A percentile compares a stretch with the other conserved stretches of the same genome.
Conservation (phyloP, 495 filamentous ascomycete species). For the Aspergillus leporis region DNA sequence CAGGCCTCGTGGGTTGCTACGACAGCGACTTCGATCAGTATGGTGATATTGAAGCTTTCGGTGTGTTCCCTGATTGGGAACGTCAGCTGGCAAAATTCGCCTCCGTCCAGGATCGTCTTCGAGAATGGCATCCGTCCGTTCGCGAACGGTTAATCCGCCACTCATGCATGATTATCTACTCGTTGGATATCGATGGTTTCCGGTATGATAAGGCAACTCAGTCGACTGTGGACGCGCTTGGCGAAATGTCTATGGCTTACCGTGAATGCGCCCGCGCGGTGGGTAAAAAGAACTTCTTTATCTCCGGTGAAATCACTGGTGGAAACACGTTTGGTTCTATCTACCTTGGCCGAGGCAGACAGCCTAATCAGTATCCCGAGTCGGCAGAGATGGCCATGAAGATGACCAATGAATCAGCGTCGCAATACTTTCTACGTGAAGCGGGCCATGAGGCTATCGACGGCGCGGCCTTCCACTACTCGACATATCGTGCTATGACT, state of each 20-base stretch:
- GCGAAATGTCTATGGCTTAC: conserved; percentile 51
- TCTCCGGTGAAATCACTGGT: conserved; percentile 63
- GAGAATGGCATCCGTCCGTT: conserved; percentile 66
- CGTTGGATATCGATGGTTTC: conserved; percentile 66
- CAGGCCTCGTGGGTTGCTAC: conserved; percentile 57
- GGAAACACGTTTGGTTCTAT: conserved; percentile 64
- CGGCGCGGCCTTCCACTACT: conserved; percentile 68
- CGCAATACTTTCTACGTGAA: conserved; percentile 56
- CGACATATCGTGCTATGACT: conserved; percentile 66
- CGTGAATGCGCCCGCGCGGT: conserved; percentile 55
- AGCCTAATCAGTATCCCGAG: conserved; percentile 48
- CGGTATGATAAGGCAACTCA: conserved; percentile 71
- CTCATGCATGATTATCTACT: conserved; percentile 62
- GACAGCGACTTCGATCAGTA: conserved; percentile 72
- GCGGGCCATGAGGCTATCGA: conserved; percentile 59
- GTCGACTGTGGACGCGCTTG: conserved; percentile 63
- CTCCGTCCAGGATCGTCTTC: conserved; percentile 72
- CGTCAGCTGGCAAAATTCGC: conserved; percentile 71
- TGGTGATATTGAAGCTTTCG: conserved; percentile 69
- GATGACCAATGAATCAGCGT: conserved; percentile 43
- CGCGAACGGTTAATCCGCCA: conserved; percentile 60
- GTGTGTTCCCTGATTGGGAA: conserved; percentile 67
- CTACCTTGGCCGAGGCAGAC: conserved; percentile 64
- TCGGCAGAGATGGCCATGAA: conserved; percentile 45
- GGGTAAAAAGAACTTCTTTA: conserved; percentile 63